Percentiles rank a stretch among this genome's conserved stretches.
Evolutionary conservation across 257 asterid genomes (phyloP).

Genomic region (Solanum pimpinellifolium): DNA sequence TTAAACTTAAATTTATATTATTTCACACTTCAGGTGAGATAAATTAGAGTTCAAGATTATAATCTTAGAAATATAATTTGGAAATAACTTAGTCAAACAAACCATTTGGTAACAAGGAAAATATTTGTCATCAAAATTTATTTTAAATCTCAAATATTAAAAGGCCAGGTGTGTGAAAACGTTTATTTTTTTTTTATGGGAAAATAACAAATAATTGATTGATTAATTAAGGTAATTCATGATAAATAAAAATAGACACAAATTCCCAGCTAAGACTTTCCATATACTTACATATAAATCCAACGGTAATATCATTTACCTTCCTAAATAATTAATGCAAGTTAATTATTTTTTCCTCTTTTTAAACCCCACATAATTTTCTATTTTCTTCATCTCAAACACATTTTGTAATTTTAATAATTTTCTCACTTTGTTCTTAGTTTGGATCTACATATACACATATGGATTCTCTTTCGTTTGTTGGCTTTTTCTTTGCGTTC

Average conservation of each 20-base stretch:
- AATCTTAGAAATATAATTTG: neutral
- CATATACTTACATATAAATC: neutral
- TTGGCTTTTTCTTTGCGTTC: neutral
- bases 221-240: neutral
- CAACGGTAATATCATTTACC: slow-evolving; percentile 1
- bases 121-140: too few species aligned
- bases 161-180: neutral
- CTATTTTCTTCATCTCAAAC: neutral
- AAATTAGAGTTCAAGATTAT: neutral
- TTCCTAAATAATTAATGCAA: neutral
- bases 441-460: neutral
- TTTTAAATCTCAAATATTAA: neutral
- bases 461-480: neutral
- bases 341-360: neutral
- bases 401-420: neutral
- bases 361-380: neutral
- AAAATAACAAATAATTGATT: neutral
- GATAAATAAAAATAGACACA: neutral
- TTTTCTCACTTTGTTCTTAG: neutral
- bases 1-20: neutral
- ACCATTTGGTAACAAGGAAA: neutral
- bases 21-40: too few species aligned
- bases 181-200: neutral
- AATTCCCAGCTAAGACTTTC: neutral
- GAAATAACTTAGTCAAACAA: neutral